phyloP scores from a whole-genome alignment of 2,329 filamentous ascomycete genomes.

The Dothideomycetes sp. region DNA sequence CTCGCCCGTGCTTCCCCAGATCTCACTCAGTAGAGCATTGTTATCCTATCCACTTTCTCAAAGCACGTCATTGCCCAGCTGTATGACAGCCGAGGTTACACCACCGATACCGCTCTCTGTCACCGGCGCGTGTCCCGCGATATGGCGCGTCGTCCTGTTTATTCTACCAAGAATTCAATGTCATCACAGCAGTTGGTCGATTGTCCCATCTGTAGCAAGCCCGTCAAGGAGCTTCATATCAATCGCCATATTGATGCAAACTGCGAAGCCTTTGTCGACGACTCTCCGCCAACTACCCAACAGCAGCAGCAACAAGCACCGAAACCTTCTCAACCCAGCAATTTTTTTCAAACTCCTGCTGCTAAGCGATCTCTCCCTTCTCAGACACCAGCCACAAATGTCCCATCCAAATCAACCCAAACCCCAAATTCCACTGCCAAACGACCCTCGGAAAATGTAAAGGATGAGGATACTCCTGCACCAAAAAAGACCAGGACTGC shows the following conservation, averaged over 20 bases:
- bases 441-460: conserved; percentile 5
- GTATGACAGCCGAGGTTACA: no score
- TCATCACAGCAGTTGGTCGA: conserved; percentile 45
- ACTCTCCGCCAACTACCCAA: conserved; percentile 34
- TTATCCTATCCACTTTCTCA: neutral
- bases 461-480: conserved; percentile 10
- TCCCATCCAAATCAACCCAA: neutral
- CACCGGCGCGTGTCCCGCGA: neutral
- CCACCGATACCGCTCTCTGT: conserved; percentile 7
- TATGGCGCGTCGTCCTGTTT: no score
- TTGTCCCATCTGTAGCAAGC: conserved; percentile 73
- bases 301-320: conserved; percentile 35
- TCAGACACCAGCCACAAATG: conserved; percentile 15
- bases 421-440: neutral
- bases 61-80: conserved; percentile 6
- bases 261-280: conserved; percentile 60
- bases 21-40: no score
- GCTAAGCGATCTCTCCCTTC: conserved; percentile 27
- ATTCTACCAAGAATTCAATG: neutral
- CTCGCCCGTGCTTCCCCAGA: no score
- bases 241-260: conserved; percentile 85
- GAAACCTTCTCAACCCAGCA: conserved; percentile 35
- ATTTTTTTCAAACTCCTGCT: conserved; percentile 48
- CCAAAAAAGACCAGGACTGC: conserved; percentile 56
- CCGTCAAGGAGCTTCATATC: conserved; percentile 65